Evolutionary conservation across 768 basidiomycete genomes (phyloP), one percentile per base, ranked within the genome.

Genomic region (Cyclocybe aegerita): DNA sequence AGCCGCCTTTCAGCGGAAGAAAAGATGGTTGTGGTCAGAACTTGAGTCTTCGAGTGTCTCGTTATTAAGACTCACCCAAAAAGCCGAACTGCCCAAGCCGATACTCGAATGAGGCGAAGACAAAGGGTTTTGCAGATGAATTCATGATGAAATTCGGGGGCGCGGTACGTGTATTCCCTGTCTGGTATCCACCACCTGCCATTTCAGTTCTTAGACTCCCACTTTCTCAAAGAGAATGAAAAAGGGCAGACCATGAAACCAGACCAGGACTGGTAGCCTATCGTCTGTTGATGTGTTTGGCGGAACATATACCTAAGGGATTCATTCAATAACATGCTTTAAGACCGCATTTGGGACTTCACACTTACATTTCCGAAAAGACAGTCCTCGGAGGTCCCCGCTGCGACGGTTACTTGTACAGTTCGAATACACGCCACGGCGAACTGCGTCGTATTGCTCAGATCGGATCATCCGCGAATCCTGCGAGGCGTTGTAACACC

Each of bases 31-130:
- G 35, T 5, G 1, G 7, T 7, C 8, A n/a, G 3, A 41, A 37
- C 39, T 35, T 32, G 30, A 15, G 38, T 8, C 41, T 37, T 8
- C 15, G n/a, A 12, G 10, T 16, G 30, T 16, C n/a, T n/a, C 17
- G 30, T 35, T 38, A 46, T 35, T 1, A 7, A 32, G 16, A 39
- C 65, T 50, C 53, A 69, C 73, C 71, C 1, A 75, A 60, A 49
- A 75, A 75, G 0, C 73, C 73, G 39, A 74, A 71, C 45, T 70
- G 70, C 7, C 74, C 72, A 3, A 76, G 55, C 4, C 74, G 67
- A 55, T 76, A 74, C 52, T 71, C 70, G 40, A 76, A 73, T 1
- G 75, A 69, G 1, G 69, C 71, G 47, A 74, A 74, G 8, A 76
- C 66, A 49, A 74, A 49, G 15, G 70, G 70, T 35, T 60, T 51